phyloP scores from a whole-genome alignment of 306 rosid genomes.

The Acacia confusa region DNA sequence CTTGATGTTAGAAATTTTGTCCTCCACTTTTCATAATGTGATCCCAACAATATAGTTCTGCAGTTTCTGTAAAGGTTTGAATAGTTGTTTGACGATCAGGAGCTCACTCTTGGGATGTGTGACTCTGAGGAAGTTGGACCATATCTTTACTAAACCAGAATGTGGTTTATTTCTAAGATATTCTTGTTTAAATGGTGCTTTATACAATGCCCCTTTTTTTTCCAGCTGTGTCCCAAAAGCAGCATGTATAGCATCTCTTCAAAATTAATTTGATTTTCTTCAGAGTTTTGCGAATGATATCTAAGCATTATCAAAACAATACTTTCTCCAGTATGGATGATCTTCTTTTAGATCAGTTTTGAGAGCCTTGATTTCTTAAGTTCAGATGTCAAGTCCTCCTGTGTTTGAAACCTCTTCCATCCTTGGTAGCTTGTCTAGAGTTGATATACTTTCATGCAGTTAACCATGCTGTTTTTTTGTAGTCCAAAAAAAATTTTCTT shows the following conservation, averaged over 20 bases:
- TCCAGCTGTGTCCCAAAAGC: neutral
- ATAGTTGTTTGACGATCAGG: neutral
- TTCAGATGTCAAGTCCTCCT: neutral
- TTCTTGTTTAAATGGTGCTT: neutral
- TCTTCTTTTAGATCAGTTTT: neutral
- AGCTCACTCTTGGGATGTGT: neutral
- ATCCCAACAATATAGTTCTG: constrained; percentile 5
- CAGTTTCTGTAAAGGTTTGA: neutral
- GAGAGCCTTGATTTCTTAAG: neutral
- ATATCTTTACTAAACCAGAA: neutral
- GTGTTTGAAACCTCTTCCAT: neutral
- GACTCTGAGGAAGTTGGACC: neutral
- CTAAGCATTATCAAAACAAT: neutral
- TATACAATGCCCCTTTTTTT: neutral
- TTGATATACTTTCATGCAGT: neutral
- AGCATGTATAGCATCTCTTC: neutral
- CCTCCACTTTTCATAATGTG: neutral
- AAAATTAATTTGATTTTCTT: neutral
- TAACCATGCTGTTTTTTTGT: neutral
- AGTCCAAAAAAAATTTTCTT: too few species aligned
- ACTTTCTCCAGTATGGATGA: neutral
- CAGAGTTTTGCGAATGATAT: neutral
- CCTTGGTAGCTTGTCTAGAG: neutral
- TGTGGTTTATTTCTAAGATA: neutral
- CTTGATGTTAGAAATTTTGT: neutral